Conservation (phyloP, 495 filamentous ascomycete genomes). For the Glarea lozoyensis region DNA sequence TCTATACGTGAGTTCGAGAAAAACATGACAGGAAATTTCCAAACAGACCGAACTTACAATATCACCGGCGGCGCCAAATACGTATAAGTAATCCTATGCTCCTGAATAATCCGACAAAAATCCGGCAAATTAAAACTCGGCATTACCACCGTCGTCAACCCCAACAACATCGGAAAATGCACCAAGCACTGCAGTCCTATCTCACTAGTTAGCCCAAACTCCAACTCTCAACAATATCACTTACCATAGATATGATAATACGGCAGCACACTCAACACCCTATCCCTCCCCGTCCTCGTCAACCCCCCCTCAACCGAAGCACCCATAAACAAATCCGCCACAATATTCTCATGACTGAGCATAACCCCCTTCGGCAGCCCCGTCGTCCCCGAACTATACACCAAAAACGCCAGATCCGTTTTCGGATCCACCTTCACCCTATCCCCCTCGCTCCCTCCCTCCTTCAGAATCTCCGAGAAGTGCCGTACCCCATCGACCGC, state of each 20-base stretch:
- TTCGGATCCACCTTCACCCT: conserved; percentile 21
- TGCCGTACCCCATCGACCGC: conserved; percentile 17
- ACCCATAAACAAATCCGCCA: conserved; percentile 55
- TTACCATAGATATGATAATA: conserved; percentile 61
- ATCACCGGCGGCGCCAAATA: conserved; percentile 61
- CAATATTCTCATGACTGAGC: conserved; percentile 64
- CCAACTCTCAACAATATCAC: conserved; percentile 13
- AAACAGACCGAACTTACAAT: no score
- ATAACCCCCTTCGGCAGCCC: conserved; percentile 79
- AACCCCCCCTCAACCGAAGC: conserved; percentile 29
- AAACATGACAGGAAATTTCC: no score
- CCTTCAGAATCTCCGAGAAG: conserved; percentile 31
- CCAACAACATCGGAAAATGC: conserved; percentile 52
- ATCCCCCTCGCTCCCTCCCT: conserved; percentile 11
- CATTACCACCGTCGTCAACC: conserved; percentile 68
- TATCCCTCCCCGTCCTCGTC: conserved; percentile 12
- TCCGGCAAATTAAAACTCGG: conserved; percentile 61
- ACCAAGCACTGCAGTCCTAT: conserved; percentile 40
- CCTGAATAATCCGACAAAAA: conserved; percentile 60
- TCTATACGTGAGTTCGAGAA: no score
- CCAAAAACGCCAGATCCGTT: conserved; percentile 36
- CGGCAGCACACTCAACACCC: conserved; percentile 52
- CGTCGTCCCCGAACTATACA: conserved; percentile 70
- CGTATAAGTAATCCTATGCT: conserved; percentile 57
- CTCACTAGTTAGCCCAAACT: conserved; percentile 12